phyloP scores from a whole-genome alignment of 2,329 filamentous ascomycete species.

The Monilinia aucupariae region DNA sequence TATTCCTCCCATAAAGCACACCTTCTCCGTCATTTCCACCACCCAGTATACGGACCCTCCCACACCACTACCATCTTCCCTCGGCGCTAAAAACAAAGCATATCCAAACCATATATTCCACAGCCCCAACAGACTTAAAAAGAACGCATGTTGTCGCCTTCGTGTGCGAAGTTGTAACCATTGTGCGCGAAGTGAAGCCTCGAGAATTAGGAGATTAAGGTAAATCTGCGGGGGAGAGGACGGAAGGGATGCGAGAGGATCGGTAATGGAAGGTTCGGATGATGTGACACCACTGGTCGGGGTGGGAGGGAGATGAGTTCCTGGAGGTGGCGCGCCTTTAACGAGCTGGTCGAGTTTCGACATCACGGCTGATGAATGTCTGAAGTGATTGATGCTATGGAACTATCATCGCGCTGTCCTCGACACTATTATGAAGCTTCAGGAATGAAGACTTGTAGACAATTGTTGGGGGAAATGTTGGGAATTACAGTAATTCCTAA shows the following conservation, averaged over 20 bases:
- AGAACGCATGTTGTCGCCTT: constrained; percentile 87
- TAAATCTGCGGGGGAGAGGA: constrained; percentile 60
- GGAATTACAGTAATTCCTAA: not conserved
- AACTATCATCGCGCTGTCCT: constrained; percentile 20
- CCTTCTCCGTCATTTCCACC: constrained; percentile 81
- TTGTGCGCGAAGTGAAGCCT: constrained; percentile 86
- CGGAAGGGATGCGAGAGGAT: constrained; percentile 35
- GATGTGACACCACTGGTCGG: constrained; percentile 39
- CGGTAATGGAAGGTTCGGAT: constrained; percentile 31
- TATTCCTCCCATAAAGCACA: constrained; percentile 85
- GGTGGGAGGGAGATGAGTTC: constrained; percentile 37
- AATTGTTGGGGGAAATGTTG: not conserved
- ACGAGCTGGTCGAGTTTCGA: constrained; percentile 67
- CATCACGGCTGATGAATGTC: constrained; percentile 25
- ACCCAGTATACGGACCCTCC: constrained; percentile 97
- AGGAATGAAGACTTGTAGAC: not conserved
- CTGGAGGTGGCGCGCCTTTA: constrained; percentile 74
- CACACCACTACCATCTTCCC: constrained; percentile 85
- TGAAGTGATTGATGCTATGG: constrained; percentile 18
- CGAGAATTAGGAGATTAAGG: constrained; percentile 93
- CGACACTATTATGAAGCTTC: constrained; percentile 3
- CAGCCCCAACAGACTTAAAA: constrained; percentile 68
- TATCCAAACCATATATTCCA: constrained; percentile 88
- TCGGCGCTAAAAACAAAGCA: constrained; percentile 87
- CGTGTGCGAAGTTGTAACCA: constrained; percentile 86